These are phyloP conservation scores for Comarum palustre DNA, from an alignment of 306 rosid species.

Conservation along the genomic window DNA sequence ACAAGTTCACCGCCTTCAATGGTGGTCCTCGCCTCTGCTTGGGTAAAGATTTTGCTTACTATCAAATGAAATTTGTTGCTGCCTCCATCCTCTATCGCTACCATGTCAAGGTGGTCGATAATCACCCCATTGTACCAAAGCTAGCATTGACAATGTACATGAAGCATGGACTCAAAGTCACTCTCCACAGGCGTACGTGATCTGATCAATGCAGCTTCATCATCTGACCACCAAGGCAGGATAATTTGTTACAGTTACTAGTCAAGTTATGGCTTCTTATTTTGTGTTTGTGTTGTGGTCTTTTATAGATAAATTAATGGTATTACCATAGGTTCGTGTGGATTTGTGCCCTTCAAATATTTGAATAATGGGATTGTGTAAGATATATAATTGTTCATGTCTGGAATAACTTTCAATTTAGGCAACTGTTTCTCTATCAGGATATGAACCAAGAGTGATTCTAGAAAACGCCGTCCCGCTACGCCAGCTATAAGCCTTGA, in stretches of 20 bases:
- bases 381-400: neutral
- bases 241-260: neutral
- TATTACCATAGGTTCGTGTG: neutral
- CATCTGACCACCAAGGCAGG: constrained; percentile 28
- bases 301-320: constrained; percentile 9
- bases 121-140: constrained; percentile 68
- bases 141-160: constrained; percentile 82
- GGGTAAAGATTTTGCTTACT: constrained; percentile 88
- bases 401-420: neutral
- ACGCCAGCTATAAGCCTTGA: too few relatives aligned
- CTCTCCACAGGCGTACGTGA: constrained; percentile 36
- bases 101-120: constrained; percentile 49
- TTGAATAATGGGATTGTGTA: neutral
- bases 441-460: neutral
- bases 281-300: neutral
- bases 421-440: neutral
- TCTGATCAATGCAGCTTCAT: neutral
- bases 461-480: too few relatives aligned
- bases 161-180: constrained; percentile 72
- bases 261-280: neutral
- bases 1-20: constrained; percentile 84
- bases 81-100: constrained; percentile 63
- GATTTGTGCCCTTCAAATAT: neutral
- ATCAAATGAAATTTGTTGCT: constrained; percentile 83
- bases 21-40: constrained; percentile 92